Percentiles rank a stretch among this genome's conserved stretches.
phyloP scores from a whole-genome alignment of 108 stramenopile species.

The Aurantiochytrium sp. region DNA sequence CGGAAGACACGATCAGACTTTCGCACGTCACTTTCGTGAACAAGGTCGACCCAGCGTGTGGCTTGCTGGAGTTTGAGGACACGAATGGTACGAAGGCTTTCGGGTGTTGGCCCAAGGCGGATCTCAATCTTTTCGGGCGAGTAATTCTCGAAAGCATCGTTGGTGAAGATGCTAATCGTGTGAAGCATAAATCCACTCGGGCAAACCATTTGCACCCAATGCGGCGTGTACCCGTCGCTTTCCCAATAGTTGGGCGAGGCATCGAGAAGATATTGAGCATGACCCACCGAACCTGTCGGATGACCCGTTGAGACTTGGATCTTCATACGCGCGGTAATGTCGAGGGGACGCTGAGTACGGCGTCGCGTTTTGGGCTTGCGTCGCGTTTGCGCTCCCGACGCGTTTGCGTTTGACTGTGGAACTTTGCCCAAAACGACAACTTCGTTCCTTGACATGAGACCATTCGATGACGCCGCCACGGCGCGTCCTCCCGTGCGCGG shows the following conservation, averaged over 20 bases:
- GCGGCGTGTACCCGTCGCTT: neutral
- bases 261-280: neutral
- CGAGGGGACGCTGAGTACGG: neutral
- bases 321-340: neutral
- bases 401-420: neutral
- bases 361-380: neutral
- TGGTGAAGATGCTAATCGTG: neutral
- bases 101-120: neutral
- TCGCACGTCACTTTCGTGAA: neutral
- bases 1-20: neutral
- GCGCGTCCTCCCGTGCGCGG: neutral
- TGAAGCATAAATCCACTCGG: neutral
- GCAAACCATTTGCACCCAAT: neutral
- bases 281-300: neutral
- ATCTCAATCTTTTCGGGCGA: slow-evolving; percentile 3
- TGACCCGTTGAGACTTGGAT: neutral
- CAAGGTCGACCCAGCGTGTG: neutral
- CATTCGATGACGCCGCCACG: neutral
- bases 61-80: neutral
- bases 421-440: slow-evolving; percentile 6
- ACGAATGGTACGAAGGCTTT: neutral
- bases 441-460: neutral
- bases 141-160: neutral
- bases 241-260: slow-evolving; percentile 1
- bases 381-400: too few relatives aligned